Conservation (phyloP, 106 monocot species). For the Triglochin maritima region DNA sequence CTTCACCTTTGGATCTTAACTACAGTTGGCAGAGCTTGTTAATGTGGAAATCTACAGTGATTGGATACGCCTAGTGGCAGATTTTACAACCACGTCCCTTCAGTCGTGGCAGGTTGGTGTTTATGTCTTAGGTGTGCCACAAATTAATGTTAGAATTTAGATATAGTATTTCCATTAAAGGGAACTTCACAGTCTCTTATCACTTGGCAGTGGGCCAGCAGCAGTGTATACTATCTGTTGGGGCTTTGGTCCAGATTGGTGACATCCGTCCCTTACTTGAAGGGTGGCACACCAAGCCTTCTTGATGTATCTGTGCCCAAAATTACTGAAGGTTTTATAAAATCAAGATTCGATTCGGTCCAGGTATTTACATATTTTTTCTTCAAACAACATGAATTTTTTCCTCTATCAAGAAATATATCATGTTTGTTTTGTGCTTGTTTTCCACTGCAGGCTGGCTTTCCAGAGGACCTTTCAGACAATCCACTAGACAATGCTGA, state of each 20-base stretch:
- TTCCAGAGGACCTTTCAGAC: conserved; percentile 68
- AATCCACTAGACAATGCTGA: conserved; percentile 97
- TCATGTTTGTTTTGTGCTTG: conserved; percentile 7
- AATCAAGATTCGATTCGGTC: conserved; percentile 84
- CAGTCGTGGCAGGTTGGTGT: conserved; percentile 94
- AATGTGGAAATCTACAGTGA: conserved; percentile 83
- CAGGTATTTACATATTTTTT: conserved; percentile 37
- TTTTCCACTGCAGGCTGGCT: conserved; percentile 51
- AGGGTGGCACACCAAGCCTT: conserved; percentile 80
- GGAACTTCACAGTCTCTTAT: conserved; percentile 11
- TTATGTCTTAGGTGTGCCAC: not conserved
- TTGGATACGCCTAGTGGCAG: conserved; percentile 87
- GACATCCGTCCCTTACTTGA: conserved; percentile 88
- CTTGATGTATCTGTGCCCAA: conserved; percentile 95
- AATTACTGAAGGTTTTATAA: conserved; percentile 95
- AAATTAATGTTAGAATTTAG: too few relatives aligned
- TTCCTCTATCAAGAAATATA: too few relatives aligned
- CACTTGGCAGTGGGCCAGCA: conserved; percentile 81
- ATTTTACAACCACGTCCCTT: conserved; percentile 83
- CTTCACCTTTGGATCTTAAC: not conserved
- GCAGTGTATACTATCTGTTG: conserved; percentile 87
- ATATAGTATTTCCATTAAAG: not conserved
- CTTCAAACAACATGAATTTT: too few relatives aligned
- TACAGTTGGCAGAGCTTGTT: conserved; percentile 82
- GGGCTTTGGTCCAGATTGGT: conserved; percentile 99